These are phyloP conservation scores for Harrya chromipes DNA, from an alignment of 768 basidiomycete species.

Conservation along the genomic window DNA sequence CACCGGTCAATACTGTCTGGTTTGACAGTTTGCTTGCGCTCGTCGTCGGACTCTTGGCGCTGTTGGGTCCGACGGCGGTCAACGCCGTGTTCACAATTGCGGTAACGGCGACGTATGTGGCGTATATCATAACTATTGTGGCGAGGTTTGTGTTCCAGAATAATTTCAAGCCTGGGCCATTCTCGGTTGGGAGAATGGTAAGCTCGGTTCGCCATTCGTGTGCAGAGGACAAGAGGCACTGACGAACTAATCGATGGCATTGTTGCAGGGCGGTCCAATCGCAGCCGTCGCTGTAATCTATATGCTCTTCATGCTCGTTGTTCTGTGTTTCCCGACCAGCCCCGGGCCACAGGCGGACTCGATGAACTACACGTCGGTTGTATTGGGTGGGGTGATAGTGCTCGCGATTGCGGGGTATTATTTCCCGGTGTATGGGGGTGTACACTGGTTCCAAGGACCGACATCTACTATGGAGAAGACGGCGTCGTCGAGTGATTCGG, in stretches of 20 bases:
- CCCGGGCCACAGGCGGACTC: conserved; percentile 40
- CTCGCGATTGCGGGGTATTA: conserved; percentile 63
- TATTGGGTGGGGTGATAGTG: conserved; percentile 54
- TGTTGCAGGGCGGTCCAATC: conserved; percentile 47
- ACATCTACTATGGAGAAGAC: conserved; percentile 37
- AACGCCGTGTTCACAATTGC: conserved; percentile 52
- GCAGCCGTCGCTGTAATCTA: conserved; percentile 52
- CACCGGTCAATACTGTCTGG: conserved; percentile 59
- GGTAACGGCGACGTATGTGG: conserved; percentile 42
- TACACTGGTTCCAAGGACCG: conserved; percentile 70
- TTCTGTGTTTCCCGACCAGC: conserved; percentile 59
- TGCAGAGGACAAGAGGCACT: too few species aligned
- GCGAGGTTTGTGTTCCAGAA: conserved; percentile 46
- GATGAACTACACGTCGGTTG: conserved; percentile 74
- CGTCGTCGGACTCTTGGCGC: conserved; percentile 49
- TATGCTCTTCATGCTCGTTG: conserved; percentile 61
- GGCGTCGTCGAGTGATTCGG: background rate
- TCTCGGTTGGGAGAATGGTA: conserved; percentile 41
- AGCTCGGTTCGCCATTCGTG: conserved; percentile 4
- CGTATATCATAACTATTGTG: conserved; percentile 44
- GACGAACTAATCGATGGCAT: too few species aligned
- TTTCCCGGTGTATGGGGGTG: conserved; percentile 66
- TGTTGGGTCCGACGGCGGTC: conserved; percentile 52
- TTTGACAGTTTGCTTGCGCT: conserved; percentile 40
- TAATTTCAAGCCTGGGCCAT: conserved; percentile 44